Evolutionary conservation across 805 yeast species (phyloP).

Genomic region (baker's yeast (Saccharomyces cerevisiae)): DNA sequence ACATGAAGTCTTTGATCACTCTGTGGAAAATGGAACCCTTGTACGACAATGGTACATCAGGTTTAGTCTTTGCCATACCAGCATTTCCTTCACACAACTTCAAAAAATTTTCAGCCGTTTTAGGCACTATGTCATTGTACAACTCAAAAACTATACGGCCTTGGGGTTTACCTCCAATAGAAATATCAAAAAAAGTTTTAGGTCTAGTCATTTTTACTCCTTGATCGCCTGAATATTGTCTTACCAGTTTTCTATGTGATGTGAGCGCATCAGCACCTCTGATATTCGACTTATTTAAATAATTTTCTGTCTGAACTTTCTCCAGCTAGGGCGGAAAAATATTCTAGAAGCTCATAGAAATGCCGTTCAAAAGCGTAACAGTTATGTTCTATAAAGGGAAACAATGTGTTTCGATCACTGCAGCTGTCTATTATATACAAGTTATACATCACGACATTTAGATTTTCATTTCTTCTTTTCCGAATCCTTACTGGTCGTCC

Average conservation of each 20-base stretch:
- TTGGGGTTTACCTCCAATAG: constrained; percentile 57
- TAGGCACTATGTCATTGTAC: constrained; percentile 67
- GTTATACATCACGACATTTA: background rate
- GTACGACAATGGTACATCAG: constrained; percentile 52
- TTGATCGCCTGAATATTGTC: background rate
- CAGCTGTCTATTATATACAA: background rate
- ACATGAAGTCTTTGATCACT: constrained; percentile 81
- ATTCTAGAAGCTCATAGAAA: background rate
- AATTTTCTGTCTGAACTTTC: constrained; percentile 1
- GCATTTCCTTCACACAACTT: constrained; percentile 82
- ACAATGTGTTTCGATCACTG: background rate
- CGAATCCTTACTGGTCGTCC: background rate
- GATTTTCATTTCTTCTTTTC: background rate
- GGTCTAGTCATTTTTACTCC: constrained; percentile 25
- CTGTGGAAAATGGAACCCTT: constrained; percentile 90
- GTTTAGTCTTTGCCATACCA: constrained; percentile 35
- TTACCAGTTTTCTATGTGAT: background rate
- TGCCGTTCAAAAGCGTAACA: background rate
- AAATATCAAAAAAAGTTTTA: constrained; percentile 69
- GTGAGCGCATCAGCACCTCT: too few relatives aligned
- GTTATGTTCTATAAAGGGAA: background rate
- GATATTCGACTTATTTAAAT: background rate
- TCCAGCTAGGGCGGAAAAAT: background rate
- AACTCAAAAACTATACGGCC: constrained; percentile 80
- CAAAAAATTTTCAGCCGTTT: constrained; percentile 83